Percentiles rank a stretch among this genome's conserved stretches.
phyloP scores from a whole-genome alignment of 2,329 filamentous ascomycete genomes.

The Colletotrichum eremochloae region DNA sequence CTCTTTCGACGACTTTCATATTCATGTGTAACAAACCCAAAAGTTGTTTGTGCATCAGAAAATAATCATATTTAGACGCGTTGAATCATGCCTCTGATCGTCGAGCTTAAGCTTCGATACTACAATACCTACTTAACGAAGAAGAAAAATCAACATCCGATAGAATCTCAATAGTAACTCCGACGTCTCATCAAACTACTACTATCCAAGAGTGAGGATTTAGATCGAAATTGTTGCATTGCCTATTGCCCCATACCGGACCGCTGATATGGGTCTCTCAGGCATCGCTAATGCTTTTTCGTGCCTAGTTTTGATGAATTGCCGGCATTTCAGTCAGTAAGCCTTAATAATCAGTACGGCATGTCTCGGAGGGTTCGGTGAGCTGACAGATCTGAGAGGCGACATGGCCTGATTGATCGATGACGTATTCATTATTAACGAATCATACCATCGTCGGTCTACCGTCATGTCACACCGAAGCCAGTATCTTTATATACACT shows the following conservation, averaged over 20 bases:
- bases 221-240: not conserved
- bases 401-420: slow-evolving; percentile 14
- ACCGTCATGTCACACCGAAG: not conserved
- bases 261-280: not conserved
- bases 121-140: too few relatives aligned
- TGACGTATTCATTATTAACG: slow-evolving; percentile 25
- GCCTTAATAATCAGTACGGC: not conserved
- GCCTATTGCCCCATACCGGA: not conserved
- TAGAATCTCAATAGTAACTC: too few relatives aligned
- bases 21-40: too few relatives aligned
- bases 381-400: slow-evolving; percentile 9
- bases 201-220: too few relatives aligned
- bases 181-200: too few relatives aligned
- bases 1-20: too few relatives aligned
- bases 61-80: too few relatives aligned
- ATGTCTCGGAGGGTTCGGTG: not conserved
- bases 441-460: slow-evolving; percentile 9
- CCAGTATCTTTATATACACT: not conserved
- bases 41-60: too few relatives aligned
- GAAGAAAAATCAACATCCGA: too few relatives aligned
- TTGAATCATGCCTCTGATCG: too few relatives aligned
- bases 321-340: not conserved
- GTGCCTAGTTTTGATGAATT: too few relatives aligned
- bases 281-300: not conserved
- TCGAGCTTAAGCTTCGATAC: too few relatives aligned